A percentile compares a stretch with the other conserved stretches of the same genome.
Evolutionary conservation across 2,329 filamentous ascomycete species (phyloP).

Genomic region (Gyromitra esculenta): DNA sequence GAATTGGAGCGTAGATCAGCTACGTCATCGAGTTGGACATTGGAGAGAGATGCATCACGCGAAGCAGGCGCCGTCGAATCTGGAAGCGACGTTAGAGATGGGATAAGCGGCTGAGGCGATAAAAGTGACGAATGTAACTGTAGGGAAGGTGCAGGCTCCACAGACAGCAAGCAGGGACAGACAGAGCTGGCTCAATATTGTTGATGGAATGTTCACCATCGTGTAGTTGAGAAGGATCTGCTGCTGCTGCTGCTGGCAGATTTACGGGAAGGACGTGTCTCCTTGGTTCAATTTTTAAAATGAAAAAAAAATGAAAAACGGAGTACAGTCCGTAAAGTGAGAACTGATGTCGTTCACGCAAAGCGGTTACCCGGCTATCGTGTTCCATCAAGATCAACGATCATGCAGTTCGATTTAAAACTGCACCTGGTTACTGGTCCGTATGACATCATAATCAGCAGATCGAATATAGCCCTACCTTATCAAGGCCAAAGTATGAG

Average conservation of each 20-base stretch:
- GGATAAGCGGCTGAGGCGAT: background rate
- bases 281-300: conserved; percentile 2
- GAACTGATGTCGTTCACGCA: conserved; percentile 35
- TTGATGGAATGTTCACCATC: conserved; percentile 1
- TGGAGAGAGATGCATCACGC: conserved; percentile 11
- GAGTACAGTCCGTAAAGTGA: conserved; percentile 14
- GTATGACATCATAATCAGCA: conserved; percentile 46
- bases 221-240: conserved; percentile 28
- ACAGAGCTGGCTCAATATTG: conserved; percentile 14
- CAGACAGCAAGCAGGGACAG: conserved; percentile 16
- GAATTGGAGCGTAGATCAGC: background rate
- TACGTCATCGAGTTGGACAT: background rate
- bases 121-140: background rate
- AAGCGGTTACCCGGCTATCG: conserved; percentile 44
- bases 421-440: background rate
- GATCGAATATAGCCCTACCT: conserved; percentile 3
- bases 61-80: conserved; percentile 3
- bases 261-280: conserved; percentile 26
- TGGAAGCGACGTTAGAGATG: conserved; percentile 18
- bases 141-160: conserved; percentile 1
- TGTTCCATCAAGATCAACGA: conserved; percentile 31
- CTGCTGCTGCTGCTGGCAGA: conserved; percentile 6
- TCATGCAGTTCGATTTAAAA: conserved; percentile 32
- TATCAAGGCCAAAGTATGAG: conserved; percentile 5
- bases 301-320: conserved; percentile 1